These are phyloP conservation scores for Centrapalus pauciflorus DNA, from an alignment of 129 eudicot species.

Conservation along the genomic window DNA sequence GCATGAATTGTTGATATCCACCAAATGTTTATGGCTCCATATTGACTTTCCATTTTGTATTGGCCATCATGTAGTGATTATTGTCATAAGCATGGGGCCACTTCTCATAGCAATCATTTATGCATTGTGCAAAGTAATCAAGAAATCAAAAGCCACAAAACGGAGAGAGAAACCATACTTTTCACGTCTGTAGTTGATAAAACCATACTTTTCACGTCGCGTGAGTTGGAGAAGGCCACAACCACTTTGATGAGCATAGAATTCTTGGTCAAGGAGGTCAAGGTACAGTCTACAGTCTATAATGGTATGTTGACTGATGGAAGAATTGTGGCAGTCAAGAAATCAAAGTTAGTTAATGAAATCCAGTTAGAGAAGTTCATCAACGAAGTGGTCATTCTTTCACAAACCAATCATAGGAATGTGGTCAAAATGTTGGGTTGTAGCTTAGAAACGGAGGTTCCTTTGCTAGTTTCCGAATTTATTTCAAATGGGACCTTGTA, in stretches of 20 bases:
- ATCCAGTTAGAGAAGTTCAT: slow-evolving; percentile 18
- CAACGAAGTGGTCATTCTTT: slow-evolving; percentile 25
- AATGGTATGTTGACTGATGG: slow-evolving; percentile 30
- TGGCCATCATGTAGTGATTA: background rate
- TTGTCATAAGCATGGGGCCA: slow-evolving; percentile 5
- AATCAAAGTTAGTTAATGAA: slow-evolving; percentile 19
- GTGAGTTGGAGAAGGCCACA: slow-evolving; percentile 27
- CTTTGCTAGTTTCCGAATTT: slow-evolving; percentile 32
- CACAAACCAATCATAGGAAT: slow-evolving; percentile 23
- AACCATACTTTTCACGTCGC: slow-evolving; percentile 21
- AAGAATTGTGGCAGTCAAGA: slow-evolving; percentile 25
- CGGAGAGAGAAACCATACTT: slow-evolving; percentile 13
- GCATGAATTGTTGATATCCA: background rate
- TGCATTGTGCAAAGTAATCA: background rate
- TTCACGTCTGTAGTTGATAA: slow-evolving; percentile 7
- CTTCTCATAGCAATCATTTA: background rate
- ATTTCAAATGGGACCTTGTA: slow-evolving; percentile 34
- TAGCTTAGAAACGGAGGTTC: slow-evolving; percentile 28
- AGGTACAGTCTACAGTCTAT: slow-evolving; percentile 31
- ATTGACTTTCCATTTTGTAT: background rate
- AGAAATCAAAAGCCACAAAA: background rate
- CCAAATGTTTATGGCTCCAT: background rate
- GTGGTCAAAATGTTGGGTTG: slow-evolving; percentile 34
- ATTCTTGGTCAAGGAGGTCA: slow-evolving; percentile 35
- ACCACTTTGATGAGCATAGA: slow-evolving; percentile 19